phyloP scores from a whole-genome alignment of 495 filamentous ascomycete genomes.

The Trichoderma virens region DNA sequence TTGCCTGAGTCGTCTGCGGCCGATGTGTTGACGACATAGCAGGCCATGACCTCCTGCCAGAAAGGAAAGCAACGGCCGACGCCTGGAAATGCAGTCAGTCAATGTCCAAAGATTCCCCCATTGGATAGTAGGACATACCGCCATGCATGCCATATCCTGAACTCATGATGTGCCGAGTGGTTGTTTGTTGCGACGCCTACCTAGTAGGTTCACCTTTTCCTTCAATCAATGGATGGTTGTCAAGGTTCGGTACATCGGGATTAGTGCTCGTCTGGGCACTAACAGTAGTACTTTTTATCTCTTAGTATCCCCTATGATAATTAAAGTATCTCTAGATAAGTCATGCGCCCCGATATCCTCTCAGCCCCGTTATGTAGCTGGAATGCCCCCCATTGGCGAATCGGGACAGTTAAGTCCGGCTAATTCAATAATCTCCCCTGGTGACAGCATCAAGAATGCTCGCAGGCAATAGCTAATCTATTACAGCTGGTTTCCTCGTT shows the following conservation, averaged over 20 bases:
- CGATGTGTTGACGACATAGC: slow-evolving; percentile 77
- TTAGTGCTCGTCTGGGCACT: slow-evolving; percentile 3
- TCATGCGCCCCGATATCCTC: not conserved
- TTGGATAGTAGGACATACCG: slow-evolving; percentile 44
- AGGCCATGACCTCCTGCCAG: slow-evolving; percentile 91
- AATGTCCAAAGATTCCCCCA: not conserved
- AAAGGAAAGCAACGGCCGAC: slow-evolving; percentile 93
- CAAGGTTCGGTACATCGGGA: slow-evolving; percentile 2
- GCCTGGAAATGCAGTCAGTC: slow-evolving; percentile 41
- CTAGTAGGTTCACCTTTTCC: slow-evolving; percentile 12
- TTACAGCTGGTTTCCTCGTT: not conserved
- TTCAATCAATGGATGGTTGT: not conserved
- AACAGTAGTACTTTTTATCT: slow-evolving; percentile 4
- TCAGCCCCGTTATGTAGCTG: not conserved
- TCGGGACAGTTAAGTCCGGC: not conserved
- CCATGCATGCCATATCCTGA: slow-evolving; percentile 76
- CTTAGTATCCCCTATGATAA: no score
- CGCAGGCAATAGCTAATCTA: not conserved
- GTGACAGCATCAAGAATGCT: not conserved
- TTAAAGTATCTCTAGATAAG: not conserved
- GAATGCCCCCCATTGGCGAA: slow-evolving; percentile 2
- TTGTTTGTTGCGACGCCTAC: slow-evolving; percentile 14
- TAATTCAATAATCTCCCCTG: slow-evolving; percentile 1
- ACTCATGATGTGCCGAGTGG: slow-evolving; percentile 52
- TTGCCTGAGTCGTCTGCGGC: slow-evolving; percentile 65